A percentile compares a stretch with the other conserved stretches of the same genome.
Evolutionary conservation across 2,329 filamentous ascomycete species (phyloP).

Genomic region (Fusarium sp.): DNA sequence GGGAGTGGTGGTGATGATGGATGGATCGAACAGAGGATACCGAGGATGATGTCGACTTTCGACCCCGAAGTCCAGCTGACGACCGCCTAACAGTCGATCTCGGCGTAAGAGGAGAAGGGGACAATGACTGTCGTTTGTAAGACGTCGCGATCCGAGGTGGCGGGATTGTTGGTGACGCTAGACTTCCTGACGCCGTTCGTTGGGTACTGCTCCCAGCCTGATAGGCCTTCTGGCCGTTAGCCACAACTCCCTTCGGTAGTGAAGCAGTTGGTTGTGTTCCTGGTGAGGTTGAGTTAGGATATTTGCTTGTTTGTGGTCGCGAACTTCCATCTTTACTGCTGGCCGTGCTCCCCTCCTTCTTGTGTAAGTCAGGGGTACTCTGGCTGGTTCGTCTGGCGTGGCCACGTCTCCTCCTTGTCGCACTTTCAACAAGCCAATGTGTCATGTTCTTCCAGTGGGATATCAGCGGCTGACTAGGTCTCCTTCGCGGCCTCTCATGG

Average conservation of each 20-base stretch:
- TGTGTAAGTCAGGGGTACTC: constrained; percentile 68
- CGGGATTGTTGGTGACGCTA: constrained; percentile 44
- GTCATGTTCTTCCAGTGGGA: constrained; percentile 72
- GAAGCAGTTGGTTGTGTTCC: constrained; percentile 53
- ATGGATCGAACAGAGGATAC: constrained; percentile 93
- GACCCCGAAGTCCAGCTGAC: constrained; percentile 83
- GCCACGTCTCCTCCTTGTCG: constrained; percentile 61
- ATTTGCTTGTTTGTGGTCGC: constrained; percentile 69
- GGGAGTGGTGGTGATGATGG: constrained; percentile 84
- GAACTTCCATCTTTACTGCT: constrained; percentile 63
- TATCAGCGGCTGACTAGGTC: constrained; percentile 67
- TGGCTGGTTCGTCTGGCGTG: constrained; percentile 62
- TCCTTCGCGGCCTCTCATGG: constrained; percentile 62
- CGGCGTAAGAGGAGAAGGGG: constrained; percentile 87
- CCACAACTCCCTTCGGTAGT: constrained; percentile 61
- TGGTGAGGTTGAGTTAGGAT: constrained; percentile 54
- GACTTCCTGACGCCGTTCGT: constrained; percentile 35
- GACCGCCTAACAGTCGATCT: constrained; percentile 85
- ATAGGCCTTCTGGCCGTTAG: constrained; percentile 58
- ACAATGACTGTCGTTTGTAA: constrained; percentile 83
- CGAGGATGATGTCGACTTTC: constrained; percentile 96
- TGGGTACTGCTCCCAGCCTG: constrained; percentile 31
- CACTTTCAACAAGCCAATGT: constrained; percentile 70
- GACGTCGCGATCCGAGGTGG: constrained; percentile 47
- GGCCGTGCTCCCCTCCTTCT: constrained; percentile 58